Percentiles rank a stretch among this genome's conserved stretches.
These are phyloP conservation scores for Craspedostauros australis DNA, from an alignment of 108 stramenopile species.

Conservation along the genomic window DNA sequence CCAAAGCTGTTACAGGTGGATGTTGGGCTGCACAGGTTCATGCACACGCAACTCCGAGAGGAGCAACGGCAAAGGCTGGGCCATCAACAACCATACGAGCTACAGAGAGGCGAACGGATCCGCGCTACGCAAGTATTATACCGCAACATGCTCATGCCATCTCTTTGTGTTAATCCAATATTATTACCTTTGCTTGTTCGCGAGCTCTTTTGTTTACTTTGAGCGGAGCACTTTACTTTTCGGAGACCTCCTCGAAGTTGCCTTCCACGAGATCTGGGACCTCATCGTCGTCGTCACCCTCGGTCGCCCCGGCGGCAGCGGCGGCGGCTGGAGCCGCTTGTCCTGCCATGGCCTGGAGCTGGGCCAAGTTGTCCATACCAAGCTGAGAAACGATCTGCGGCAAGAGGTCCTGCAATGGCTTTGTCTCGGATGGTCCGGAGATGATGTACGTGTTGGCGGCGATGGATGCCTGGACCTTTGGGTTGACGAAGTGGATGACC, in stretches of 20 bases:
- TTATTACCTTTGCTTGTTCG: too few species aligned
- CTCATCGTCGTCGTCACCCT: conserved; percentile 81
- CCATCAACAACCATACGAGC: too few species aligned
- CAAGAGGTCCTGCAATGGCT: conserved; percentile 90
- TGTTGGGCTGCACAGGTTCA: too few species aligned
- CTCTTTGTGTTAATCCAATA: too few species aligned
- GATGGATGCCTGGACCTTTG: conserved; percentile 95
- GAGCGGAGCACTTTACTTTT: too few species aligned
- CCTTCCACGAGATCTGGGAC: conserved; percentile 96
- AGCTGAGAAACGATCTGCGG: conserved; percentile 94
- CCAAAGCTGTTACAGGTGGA: too few species aligned
- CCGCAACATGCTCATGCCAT: too few species aligned
- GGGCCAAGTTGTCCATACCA: conserved; percentile 88
- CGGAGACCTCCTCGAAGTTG: conserved; percentile 92
- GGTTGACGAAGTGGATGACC: conserved; percentile 94
- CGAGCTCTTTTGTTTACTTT: too few species aligned
- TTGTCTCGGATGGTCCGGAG: conserved; percentile 86
- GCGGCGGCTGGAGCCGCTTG: conserved; percentile 54
- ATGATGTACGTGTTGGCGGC: conserved; percentile 97
- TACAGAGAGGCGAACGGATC: too few species aligned
- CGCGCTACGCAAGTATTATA: neutral
- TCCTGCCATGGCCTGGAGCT: conserved; percentile 67
- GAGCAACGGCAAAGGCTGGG: too few species aligned
- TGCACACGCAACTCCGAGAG: too few species aligned
- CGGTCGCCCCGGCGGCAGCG: conserved; percentile 34